Evolutionary conservation across 306 rosid species (phyloP).

Genomic region (Pyrus pyrifolia): DNA sequence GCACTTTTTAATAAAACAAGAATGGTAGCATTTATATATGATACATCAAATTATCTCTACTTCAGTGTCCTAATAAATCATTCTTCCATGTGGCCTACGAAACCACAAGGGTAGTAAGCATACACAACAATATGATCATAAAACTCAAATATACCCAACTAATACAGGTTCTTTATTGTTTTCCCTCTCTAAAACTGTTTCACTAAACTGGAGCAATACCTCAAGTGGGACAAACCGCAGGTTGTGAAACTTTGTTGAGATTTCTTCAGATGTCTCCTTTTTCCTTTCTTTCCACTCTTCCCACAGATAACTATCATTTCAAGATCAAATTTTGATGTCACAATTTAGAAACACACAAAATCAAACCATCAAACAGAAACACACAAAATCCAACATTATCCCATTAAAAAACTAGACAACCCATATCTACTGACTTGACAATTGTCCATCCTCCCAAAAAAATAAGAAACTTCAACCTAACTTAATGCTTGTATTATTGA

Average conservation of each 20-base stretch:
- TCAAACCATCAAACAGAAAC: background rate
- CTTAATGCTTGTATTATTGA: background rate
- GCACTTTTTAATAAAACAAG: background rate
- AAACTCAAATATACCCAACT: background rate
- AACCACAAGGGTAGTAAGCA: background rate
- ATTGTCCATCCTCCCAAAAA: background rate
- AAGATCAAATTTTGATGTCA: slow-evolving; percentile 13
- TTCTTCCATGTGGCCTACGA: background rate
- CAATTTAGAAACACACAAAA: background rate
- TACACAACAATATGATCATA: background rate
- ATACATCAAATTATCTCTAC: background rate
- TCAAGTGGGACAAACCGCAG: slow-evolving; percentile 76
- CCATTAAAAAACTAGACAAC: background rate
- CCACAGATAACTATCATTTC: slow-evolving; percentile 64
- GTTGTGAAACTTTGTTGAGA: slow-evolving; percentile 52
- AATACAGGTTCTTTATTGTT: background rate
- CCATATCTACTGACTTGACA: background rate
- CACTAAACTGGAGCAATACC: slow-evolving; percentile 35
- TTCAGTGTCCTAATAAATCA: background rate
- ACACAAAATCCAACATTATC: background rate
- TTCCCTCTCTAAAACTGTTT: background rate
- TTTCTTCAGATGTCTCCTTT: slow-evolving; percentile 50
- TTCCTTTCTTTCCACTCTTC: slow-evolving; percentile 96
- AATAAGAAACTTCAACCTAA: background rate
- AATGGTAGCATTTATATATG: background rate